These are phyloP conservation scores for Exophiala calicioides DNA, from an alignment of 2,329 filamentous ascomycete species.

Conservation along the genomic window DNA sequence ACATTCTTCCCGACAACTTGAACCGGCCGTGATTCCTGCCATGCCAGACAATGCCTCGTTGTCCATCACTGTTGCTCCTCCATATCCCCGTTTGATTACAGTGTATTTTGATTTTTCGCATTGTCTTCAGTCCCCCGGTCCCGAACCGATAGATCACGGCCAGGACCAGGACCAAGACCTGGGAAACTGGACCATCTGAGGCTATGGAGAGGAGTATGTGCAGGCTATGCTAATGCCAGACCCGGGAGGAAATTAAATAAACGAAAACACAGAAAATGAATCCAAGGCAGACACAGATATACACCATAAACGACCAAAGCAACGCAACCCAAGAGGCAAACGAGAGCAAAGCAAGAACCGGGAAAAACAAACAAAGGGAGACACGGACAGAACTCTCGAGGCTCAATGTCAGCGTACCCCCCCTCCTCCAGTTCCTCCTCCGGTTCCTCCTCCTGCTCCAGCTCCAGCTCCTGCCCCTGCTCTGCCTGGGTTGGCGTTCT, in stretches of 20 bases:
- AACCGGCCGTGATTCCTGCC: background rate
- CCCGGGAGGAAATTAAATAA: conserved; percentile 14
- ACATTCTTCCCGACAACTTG: too few species aligned
- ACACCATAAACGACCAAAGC: conserved; percentile 12
- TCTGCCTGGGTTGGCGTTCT: conserved; percentile 16
- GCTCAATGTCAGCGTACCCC: conserved; percentile 26
- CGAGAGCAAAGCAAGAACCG: conserved; percentile 14
- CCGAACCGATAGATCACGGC: background rate
- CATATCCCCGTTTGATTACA: too few species aligned
- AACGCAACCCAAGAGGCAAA: conserved; percentile 11
- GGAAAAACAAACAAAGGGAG: conserved; percentile 3
- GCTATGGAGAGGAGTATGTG: conserved; percentile 28
- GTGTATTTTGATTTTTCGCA: background rate
- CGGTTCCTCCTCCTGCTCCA: conserved; percentile 23
- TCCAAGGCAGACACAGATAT: conserved; percentile 8
- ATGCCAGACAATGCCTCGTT: background rate
- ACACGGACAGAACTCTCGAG: conserved; percentile 17
- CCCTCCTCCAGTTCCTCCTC: conserved; percentile 24
- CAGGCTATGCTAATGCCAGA: conserved; percentile 26
- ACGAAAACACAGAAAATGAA: conserved; percentile 10
- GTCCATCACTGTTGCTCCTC: too few species aligned
- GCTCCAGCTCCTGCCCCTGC: conserved; percentile 23
- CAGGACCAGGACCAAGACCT: background rate
- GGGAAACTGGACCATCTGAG: background rate
- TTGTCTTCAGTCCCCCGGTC: background rate